Evolutionary conservation across 2,329 filamentous ascomycete genomes (phyloP).

Genomic region (Diplocarpon rosae): DNA sequence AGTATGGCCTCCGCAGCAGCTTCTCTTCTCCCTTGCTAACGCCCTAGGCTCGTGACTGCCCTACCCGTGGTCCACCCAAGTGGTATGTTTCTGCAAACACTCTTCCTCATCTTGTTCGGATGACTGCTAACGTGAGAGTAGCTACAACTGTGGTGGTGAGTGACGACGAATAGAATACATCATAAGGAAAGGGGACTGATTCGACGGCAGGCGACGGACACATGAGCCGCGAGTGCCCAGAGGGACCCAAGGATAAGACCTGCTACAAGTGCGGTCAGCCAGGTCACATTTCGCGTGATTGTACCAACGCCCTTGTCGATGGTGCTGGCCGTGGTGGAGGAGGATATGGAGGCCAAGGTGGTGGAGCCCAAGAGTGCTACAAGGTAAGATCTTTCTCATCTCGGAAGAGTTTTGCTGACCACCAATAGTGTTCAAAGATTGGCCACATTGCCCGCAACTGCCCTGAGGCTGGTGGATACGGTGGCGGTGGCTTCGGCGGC

Average conservation of each 20-base stretch:
- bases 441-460: constrained; percentile 95
- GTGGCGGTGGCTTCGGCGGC: constrained; percentile 29
- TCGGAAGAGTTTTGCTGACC: constrained; percentile 3
- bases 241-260: constrained; percentile 78
- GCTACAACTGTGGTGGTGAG: constrained; percentile 75
- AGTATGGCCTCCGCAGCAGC: constrained; percentile 37
- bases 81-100: constrained; percentile 64
- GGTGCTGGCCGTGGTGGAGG: constrained; percentile 23
- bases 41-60: constrained; percentile 68
- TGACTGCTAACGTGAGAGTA: constrained; percentile 27
- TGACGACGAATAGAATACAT: constrained; percentile 24
- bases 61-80: constrained; percentile 71
- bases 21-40: constrained; percentile 13
- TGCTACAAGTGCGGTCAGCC: constrained; percentile 71
- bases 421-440: constrained; percentile 72
- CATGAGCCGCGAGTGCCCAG: constrained; percentile 84
- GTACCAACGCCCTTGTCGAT: constrained; percentile 26
- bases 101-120: no score
- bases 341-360: constrained; percentile 30
- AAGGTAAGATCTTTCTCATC: constrained; percentile 37
- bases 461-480: constrained; percentile 50
- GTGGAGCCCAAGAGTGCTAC: constrained; percentile 67
- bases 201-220: constrained; percentile 49
- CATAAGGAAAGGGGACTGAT: constrained; percentile 20
- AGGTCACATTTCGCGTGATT: constrained; percentile 85